A percentile compares a stretch with the other conserved stretches of the same genome.
These are phyloP conservation scores for Diospyros lotus DNA, from an alignment of 148 eudicot species.

Conservation along the genomic window DNA sequence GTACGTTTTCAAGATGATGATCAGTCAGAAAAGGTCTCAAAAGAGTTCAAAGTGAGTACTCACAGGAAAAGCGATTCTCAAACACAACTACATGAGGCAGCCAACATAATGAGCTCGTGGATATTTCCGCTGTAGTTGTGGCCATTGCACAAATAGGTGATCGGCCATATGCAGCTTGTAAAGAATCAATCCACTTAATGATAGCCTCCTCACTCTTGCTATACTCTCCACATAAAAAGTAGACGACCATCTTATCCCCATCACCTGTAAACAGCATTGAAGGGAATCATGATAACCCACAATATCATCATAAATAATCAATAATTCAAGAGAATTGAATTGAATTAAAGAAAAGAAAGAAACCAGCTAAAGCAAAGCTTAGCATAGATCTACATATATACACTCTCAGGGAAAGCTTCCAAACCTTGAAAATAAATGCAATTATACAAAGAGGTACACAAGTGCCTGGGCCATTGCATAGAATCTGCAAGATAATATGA, in stretches of 20 bases:
- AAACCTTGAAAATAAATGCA: constrained; percentile 77
- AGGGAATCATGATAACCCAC: background rate
- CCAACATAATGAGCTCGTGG: constrained; percentile 78
- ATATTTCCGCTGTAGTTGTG: constrained; percentile 70
- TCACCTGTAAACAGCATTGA: constrained; percentile 37
- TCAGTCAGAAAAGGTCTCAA: background rate
- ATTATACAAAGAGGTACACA: constrained; percentile 80
- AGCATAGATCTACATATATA: background rate
- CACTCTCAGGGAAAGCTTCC: constrained; percentile 1
- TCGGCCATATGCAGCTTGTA: constrained; percentile 77
- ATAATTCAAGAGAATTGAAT: background rate
- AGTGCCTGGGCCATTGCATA: constrained; percentile 95
- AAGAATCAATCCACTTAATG: constrained; percentile 79
- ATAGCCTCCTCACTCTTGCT: constrained; percentile 77
- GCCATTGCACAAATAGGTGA: constrained; percentile 92
- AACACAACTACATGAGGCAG: constrained; percentile 61
- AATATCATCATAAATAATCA: background rate
- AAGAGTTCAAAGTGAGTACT: constrained; percentile 3
- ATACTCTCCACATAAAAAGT: constrained; percentile 89
- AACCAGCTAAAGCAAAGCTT: background rate
- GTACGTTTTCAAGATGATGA: background rate
- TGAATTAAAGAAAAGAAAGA: background rate
- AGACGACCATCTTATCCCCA: constrained; percentile 81
- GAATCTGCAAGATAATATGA: constrained; percentile 39
- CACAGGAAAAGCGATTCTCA: constrained; percentile 6